Percentiles rank a stretch among this genome's conserved stretches.
These are phyloP conservation scores for Calvatia gigantea DNA, from an alignment of 768 basidiomycete species.

Conservation along the genomic window DNA sequence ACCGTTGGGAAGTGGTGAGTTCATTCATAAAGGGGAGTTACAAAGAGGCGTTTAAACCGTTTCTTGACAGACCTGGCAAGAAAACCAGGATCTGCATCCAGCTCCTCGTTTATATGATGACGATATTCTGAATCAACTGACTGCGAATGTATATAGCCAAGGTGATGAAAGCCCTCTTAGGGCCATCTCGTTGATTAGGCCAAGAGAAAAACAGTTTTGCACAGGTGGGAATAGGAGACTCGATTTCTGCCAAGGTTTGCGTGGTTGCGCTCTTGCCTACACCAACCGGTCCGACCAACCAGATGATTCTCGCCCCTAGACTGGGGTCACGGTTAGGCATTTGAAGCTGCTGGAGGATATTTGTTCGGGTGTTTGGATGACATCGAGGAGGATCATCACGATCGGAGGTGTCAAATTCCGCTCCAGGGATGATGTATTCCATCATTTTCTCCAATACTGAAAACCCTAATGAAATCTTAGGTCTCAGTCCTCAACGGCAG, in stretches of 20 bases:
- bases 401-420: neutral
- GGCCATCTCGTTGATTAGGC: neutral
- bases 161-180: neutral
- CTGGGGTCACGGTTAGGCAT: neutral
- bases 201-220: neutral
- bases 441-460: neutral
- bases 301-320: neutral
- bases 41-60: neutral
- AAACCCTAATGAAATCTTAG: no score
- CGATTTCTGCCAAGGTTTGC: neutral
- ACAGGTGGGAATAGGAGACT: neutral
- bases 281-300: slow-evolving; percentile 8
- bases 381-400: neutral
- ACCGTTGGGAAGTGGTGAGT: neutral
- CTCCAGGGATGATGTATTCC: neutral
- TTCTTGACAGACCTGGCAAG: neutral
- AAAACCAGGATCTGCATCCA: neutral
- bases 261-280: slow-evolving; percentile 5
- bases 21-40: neutral
- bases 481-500: no score
- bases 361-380: neutral
- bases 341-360: neutral
- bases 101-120: neutral
- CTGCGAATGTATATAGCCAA: neutral
- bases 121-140: neutral